Evolutionary conservation across 164 flowering plant genomes (phyloP), one percentile per base, ranked within the genome.

Genomic region (Vitis amurensis): DNA sequence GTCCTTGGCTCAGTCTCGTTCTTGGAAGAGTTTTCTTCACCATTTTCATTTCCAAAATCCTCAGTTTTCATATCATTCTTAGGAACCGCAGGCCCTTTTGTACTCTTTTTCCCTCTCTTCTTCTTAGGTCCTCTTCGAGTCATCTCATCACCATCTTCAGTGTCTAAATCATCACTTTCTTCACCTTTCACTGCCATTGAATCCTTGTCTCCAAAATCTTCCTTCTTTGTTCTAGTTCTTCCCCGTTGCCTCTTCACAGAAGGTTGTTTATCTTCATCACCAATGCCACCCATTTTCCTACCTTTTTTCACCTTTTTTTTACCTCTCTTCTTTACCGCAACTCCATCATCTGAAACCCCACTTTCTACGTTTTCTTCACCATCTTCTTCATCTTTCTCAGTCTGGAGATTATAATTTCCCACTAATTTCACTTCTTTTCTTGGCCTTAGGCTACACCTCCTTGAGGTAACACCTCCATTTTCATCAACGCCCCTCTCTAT

Each of bases 81-180:
- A 2, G 37, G 12, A 27, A 3, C 15, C 44, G 12, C 27, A 27
- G 15, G 1, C 31, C 63, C 63, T 59, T 59, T 29, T 8, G 13
- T 29, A 10, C 63, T 37, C 63, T 30, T 61, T 48, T 15, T 30
- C 16, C 48, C 49, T 12, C 8, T 19, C 64, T n/a, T 55, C 69
- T 66, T 66, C 69, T 14, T 55, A 13, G n/a, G n/a, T 12, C 56
- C n/a, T 53, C 56, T 53, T 53, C n/a, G 56, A 53, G n/a, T 12
- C n/a, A 13, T n/a, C 15, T 53, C 11, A 53, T 53, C 56, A 13
- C 56, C 56, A 53, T 53, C 56, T 13, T 53, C 56, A 11, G 55
- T 0, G 14, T 51, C 55, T 4, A 51, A 51, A 51, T 51, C 55
- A 12, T 51, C 14, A 51, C 55, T 51, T 51, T 51, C 55, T 51